These are phyloP conservation scores for Aegle marmelos DNA, from an alignment of 345 rosid genomes.

Conservation along the genomic window DNA sequence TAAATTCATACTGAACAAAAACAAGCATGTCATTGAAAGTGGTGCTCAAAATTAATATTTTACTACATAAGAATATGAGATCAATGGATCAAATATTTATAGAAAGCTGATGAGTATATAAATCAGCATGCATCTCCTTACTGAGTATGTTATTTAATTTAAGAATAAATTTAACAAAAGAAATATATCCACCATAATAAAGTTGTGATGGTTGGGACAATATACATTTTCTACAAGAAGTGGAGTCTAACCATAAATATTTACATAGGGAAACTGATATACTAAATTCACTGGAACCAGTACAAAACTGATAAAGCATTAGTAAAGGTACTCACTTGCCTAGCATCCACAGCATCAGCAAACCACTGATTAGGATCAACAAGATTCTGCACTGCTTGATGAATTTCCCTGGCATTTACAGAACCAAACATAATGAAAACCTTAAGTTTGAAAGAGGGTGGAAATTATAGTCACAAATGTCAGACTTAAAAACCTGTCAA, in stretches of 20 bases:
- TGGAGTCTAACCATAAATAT: neutral
- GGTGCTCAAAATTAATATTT: neutral
- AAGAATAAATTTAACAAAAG: neutral
- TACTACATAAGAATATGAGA: neutral
- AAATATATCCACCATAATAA: neutral
- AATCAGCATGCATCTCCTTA: neutral
- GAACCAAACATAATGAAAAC: conserved; percentile 15
- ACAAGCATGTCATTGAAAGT: neutral
- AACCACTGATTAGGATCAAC: conserved; percentile 81
- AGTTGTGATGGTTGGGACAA: neutral
- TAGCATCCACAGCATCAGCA: conserved; percentile 95
- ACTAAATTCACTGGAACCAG: conserved; percentile 1
- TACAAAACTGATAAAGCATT: neutral
- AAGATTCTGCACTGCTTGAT: conserved; percentile 83
- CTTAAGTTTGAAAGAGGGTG: neutral
- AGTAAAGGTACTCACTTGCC: conserved; percentile 65
- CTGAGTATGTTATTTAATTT: neutral
- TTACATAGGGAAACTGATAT: neutral
- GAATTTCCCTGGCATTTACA: conserved; percentile 70
- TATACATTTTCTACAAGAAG: neutral
- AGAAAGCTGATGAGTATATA: neutral
- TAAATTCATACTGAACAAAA: neutral
- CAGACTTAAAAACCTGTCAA: conserved; percentile 59
- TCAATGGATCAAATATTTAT: neutral
- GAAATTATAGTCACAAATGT: conserved; percentile 3